Conservation (phyloP, 768 basidiomycete species). For the Russula brevipes region DNA sequence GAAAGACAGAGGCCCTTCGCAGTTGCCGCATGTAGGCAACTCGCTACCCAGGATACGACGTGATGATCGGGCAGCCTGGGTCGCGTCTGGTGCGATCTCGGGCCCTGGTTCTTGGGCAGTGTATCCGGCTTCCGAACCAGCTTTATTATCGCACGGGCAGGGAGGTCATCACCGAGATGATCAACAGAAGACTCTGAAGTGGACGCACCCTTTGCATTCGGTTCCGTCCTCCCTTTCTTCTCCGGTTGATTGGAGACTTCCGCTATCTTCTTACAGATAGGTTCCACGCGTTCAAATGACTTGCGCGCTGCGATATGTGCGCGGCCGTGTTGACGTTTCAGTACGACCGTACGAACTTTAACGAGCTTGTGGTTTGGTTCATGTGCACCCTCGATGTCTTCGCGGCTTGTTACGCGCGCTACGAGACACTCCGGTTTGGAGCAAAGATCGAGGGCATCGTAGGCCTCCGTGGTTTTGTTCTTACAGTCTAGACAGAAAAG, state of each 20-base stretch:
- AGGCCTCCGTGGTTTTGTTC: conserved; percentile 2
- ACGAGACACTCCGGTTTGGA: conserved; percentile 26
- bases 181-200: not conserved
- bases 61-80: not conserved
- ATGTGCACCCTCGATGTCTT: conserved; percentile 28
- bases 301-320: not conserved
- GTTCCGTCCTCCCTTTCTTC: not conserved
- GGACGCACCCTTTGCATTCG: not conserved
- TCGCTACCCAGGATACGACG: conserved; percentile 19
- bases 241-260: not conserved
- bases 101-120: too few species aligned
- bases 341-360: conserved; percentile 28
- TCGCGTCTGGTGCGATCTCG: not conserved
- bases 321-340: not conserved
- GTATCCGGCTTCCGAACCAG: too few species aligned
- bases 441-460: conserved; percentile 32
- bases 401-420: conserved; percentile 16
- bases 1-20: conserved; percentile 23
- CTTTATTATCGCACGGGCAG: too few species aligned
- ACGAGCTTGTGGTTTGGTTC: conserved; percentile 32
- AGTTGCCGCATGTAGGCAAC: conserved; percentile 26
- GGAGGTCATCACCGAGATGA: too few species aligned
- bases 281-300: conserved; percentile 4
- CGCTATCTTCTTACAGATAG: not conserved
- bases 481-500: conserved; percentile 33